Evolutionary conservation across 179 eudicot genomes (phyloP).

Genomic region (Patellifolia procumbens): DNA sequence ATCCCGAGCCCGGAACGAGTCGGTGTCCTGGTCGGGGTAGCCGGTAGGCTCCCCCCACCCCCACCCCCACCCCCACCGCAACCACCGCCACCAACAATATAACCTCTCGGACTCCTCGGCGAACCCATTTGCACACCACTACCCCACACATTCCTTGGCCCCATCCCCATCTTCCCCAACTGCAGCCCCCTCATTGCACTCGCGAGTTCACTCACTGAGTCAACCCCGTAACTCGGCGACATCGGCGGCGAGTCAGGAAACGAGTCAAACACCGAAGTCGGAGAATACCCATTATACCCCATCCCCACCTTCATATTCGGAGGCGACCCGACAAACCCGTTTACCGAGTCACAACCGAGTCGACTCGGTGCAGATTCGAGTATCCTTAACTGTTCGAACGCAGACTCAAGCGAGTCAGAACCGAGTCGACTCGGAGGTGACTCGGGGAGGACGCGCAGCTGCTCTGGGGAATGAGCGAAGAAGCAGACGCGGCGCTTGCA

Average conservation of each 20-base stretch:
- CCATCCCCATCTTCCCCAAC: slow-evolving; percentile 35
- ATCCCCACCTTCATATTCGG: not conserved
- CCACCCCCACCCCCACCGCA: slow-evolving; percentile 19
- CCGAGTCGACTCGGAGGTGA: slow-evolving; percentile 63
- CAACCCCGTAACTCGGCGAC: slow-evolving; percentile 14
- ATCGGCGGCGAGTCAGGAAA: slow-evolving; percentile 23
- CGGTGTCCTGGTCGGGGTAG: slow-evolving; percentile 46
- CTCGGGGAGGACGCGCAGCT: slow-evolving; percentile 56
- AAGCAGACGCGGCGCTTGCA: slow-evolving; percentile 78
- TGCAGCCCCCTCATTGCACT: slow-evolving; percentile 49
- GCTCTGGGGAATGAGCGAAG: slow-evolving; percentile 80
- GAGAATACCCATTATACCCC: not conserved
- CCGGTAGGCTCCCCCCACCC: slow-evolving; percentile 36
- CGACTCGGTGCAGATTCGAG: slow-evolving; percentile 60
- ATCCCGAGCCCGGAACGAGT: slow-evolving; percentile 41
- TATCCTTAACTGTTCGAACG: too few relatives aligned
- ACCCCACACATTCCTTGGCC: slow-evolving; percentile 31
- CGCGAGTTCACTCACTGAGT: slow-evolving; percentile 49
- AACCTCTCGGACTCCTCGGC: slow-evolving; percentile 45
- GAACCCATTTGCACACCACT: slow-evolving; percentile 36
- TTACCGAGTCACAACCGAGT: slow-evolving; percentile 15
- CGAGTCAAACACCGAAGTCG: slow-evolving; percentile 19
- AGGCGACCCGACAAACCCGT: not conserved
- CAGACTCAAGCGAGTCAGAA: not conserved
- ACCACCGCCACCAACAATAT: slow-evolving; percentile 26